Conservation (phyloP, 2,329 filamentous ascomycete genomes). For the Neonectria hederae region DNA sequence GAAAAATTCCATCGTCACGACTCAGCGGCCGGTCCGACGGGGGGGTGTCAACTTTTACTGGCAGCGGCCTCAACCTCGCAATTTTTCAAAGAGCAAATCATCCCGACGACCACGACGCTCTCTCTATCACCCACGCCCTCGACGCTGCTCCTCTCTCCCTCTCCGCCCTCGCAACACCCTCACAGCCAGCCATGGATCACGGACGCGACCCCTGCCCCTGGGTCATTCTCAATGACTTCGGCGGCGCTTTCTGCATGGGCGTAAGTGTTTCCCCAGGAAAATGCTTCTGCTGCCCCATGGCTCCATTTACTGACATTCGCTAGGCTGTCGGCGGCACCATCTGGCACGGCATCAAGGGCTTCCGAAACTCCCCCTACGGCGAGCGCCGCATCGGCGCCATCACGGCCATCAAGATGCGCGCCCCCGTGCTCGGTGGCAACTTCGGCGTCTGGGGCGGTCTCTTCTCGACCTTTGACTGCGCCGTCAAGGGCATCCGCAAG, state of each 20-base stretch:
- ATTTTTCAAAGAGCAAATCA: slow-evolving; percentile 28
- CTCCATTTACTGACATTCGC: not conserved
- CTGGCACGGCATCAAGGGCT: slow-evolving; percentile 98
- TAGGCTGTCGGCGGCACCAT: slow-evolving; percentile 82
- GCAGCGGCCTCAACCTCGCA: slow-evolving; percentile 30
- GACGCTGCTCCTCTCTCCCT: not conserved
- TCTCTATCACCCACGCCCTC: slow-evolving; percentile 11
- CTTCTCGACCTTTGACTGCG: slow-evolving; percentile 96
- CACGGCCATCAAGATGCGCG: slow-evolving; percentile 96
- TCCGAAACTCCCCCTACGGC: slow-evolving; percentile 88
- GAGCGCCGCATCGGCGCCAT: slow-evolving; percentile 95
- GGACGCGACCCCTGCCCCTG: slow-evolving; percentile 95
- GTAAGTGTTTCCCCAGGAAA: slow-evolving; percentile 61
- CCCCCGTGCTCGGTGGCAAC: slow-evolving; percentile 95
- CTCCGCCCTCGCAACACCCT: slow-evolving; percentile 11
- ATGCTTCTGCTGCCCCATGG: not conserved
- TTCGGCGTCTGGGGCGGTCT: slow-evolving; percentile 98
- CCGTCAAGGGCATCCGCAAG: slow-evolving; percentile 90
- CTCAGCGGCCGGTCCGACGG: slow-evolving; percentile 23
- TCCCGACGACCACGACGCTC: slow-evolving; percentile 25
- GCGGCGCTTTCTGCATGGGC: slow-evolving; percentile 96
- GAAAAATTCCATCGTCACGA: slow-evolving; percentile 24
- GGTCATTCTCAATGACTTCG: slow-evolving; percentile 97
- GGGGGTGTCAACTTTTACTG: slow-evolving; percentile 30
- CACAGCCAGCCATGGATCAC: slow-evolving; percentile 78